Conservation (phyloP, 1,284 basidiomycete genomes). For the Neolentinus lepideus region DNA sequence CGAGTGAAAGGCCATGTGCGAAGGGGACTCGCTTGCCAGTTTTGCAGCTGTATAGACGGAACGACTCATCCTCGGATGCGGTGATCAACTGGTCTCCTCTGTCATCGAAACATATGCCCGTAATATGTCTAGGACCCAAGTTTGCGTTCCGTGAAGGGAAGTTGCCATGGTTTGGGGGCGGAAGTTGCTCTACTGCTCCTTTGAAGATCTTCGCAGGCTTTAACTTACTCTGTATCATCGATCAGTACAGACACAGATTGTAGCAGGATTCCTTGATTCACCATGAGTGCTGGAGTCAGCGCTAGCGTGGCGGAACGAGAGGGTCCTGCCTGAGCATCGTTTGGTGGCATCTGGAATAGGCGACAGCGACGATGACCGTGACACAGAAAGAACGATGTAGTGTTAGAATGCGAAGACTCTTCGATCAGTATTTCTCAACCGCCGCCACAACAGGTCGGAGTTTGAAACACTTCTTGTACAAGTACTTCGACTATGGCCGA, state of each 20-base stretch:
- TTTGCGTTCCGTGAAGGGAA: conserved; percentile 31
- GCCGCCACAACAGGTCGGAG: conserved; percentile 14
- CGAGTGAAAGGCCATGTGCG: conserved; percentile 13
- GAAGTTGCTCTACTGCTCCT: conserved; percentile 56
- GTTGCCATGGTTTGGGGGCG: conserved; percentile 40
- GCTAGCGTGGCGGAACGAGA: conserved; percentile 14
- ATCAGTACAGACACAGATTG: neutral
- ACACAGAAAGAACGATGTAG: too few relatives aligned
- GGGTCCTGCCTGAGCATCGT: conserved; percentile 12
- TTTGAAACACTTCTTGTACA: conserved; percentile 18
- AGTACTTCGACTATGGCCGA: conserved; percentile 41
- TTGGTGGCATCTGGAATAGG: conserved; percentile 11
- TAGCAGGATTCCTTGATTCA: conserved; percentile 9
- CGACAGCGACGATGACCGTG: too few relatives aligned
- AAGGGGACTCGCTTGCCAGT: conserved; percentile 80
- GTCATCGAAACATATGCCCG: conserved; percentile 88
- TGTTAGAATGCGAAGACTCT: conserved; percentile 6
- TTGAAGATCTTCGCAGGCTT: conserved; percentile 91
- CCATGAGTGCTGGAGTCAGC: conserved; percentile 24
- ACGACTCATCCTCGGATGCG: conserved; percentile 89
- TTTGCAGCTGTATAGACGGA: conserved; percentile 84
- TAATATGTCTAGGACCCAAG: conserved; percentile 63
- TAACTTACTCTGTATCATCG: conserved; percentile 49
- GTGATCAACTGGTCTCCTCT: conserved; percentile 82
- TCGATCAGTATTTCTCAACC: conserved; percentile 7